A percentile compares a stretch with the other conserved stretches of the same genome.
These are phyloP conservation scores for Diplodia scrobiculata DNA, from an alignment of 2,329 filamentous ascomycete species.

Conservation along the genomic window DNA sequence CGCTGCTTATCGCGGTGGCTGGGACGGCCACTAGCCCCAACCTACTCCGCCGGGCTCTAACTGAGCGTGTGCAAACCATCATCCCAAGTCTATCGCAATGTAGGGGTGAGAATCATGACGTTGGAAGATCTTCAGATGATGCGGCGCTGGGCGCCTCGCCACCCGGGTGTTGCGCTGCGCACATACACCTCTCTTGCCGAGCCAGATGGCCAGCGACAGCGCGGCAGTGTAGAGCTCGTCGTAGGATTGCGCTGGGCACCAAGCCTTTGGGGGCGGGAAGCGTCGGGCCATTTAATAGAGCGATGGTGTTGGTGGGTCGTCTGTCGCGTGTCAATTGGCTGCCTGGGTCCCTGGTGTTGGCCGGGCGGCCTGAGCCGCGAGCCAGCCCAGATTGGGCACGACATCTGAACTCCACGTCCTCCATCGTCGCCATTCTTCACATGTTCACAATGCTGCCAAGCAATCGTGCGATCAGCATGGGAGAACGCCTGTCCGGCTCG, in stretches of 20 bases:
- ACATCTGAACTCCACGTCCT: not conserved
- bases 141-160: not conserved
- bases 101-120: not conserved
- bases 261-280: not conserved
- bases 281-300: not conserved
- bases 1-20: not conserved
- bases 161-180: not conserved
- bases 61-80: no score
- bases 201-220: not conserved
- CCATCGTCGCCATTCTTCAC: not conserved
- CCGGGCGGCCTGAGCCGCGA: not conserved
- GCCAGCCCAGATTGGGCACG: not conserved
- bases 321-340: not conserved
- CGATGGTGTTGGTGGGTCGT: not conserved
- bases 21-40: not conserved
- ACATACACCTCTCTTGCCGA: not conserved
- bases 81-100: not conserved
- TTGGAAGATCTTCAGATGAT: not conserved
- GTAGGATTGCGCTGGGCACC: not conserved
- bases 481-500: not conserved
- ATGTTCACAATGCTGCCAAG: not conserved
- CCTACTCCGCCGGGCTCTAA: not conserved
- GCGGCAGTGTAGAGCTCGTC: not conserved
- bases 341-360: not conserved
- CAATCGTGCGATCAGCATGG: not conserved